Evolutionary conservation across 2,329 filamentous ascomycete genomes (phyloP).

Genomic region (Aspergillus sp.): DNA sequence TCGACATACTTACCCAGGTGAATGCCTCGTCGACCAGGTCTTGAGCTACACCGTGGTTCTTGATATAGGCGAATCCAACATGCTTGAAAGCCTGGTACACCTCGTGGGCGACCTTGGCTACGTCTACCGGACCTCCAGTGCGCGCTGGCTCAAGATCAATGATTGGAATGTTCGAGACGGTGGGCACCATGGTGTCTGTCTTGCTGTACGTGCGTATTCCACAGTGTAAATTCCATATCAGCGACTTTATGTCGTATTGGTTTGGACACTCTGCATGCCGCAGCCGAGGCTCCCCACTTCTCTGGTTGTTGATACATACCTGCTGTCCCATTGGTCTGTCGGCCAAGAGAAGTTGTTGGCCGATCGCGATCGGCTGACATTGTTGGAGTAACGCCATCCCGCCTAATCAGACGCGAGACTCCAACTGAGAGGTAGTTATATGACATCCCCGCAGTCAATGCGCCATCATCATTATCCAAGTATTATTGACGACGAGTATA

Average conservation of each 20-base stretch:
- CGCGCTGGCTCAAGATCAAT: conserved; percentile 2
- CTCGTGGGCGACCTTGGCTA: not conserved
- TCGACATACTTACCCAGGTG: not conserved
- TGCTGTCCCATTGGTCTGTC: not conserved
- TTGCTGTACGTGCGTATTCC: not conserved
- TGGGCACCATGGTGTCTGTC: not conserved
- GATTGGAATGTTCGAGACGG: not conserved
- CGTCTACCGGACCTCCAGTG: not conserved
- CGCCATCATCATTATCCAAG: no score
- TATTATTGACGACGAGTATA: no score
- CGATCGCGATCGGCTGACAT: conserved; percentile 1
- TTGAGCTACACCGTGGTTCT: conserved; percentile 6
- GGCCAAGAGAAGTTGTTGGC: not conserved
- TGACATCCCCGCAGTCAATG: not conserved
- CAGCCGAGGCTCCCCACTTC: no score
- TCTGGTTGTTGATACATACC: not conserved
- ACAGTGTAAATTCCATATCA: no score
- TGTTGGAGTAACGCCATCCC: not conserved
- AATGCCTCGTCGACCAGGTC: conserved; percentile 5
- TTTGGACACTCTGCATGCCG: no score
- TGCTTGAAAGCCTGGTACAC: conserved; percentile 6
- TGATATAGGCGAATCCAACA: conserved; percentile 5
- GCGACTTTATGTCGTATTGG: no score
- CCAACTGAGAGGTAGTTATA: not conserved
- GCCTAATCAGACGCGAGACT: not conserved